Evolutionary conservation across 2,329 filamentous ascomycete genomes (phyloP), one percentile per base, ranked within the genome.

Genomic region (Aspergillus latus): DNA sequence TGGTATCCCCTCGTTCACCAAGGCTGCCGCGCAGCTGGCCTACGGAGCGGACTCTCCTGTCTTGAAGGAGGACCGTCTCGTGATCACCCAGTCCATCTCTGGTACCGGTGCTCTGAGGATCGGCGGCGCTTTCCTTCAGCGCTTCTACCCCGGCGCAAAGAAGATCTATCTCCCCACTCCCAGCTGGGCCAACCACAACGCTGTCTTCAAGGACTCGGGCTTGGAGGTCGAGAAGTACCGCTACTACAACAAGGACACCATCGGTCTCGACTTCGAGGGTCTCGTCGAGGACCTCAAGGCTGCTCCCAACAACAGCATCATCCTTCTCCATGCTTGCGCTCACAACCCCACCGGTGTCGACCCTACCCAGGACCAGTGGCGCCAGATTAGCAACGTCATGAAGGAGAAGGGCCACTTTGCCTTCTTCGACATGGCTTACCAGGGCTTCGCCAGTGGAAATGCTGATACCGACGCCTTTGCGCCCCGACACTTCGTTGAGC

Each of bases 351-450:
- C 94, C 62, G 93, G 93, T 74, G 89, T 97, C 69, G 93, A 97
- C 79, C 94, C 93, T 36, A 96, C 90, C 40, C 79, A 85, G 68
- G 88, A 90, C 75, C 93, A 97, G 82, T 97, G 93, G 93, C 85
- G 85, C 78, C 82, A 93, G 80, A 94, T 99, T 75, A 90, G 89
- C 76, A 80, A 88, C 59, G 89, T 88, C 60, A 86, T 96, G 76
- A 95, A 95, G 84, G 84, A 86, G 73, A 86, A 89, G 75, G 87
- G 83, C 49, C 93, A 97, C 84, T 96, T 88, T 75, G 87, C 91
- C 68, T 97, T 99, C 85, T 99, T 97, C 80, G 93, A 97, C 78
- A 97, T 97, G 92, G 93, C 93, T 63, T 99, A 99, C 84, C 93
- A 99, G 80, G 93, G 93, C 68, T 97, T 99, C 72, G 93, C 93